These are phyloP conservation scores for Stenogyne calaminthoides DNA, from an alignment of 305 asterid species.

Conservation along the genomic window DNA sequence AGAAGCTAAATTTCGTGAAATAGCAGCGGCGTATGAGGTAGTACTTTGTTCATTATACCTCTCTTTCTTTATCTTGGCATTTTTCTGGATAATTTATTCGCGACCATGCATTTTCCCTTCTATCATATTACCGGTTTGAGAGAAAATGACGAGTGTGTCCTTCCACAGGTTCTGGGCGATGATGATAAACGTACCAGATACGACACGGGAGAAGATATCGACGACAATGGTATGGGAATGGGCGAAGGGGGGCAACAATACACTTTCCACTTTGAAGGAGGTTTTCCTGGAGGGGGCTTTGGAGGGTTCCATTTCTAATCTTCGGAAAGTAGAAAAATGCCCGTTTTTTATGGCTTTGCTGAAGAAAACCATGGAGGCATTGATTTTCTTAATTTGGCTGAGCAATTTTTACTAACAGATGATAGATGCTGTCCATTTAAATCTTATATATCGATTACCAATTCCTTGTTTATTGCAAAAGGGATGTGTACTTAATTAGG, in stretches of 20 bases:
- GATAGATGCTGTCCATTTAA: not conserved
- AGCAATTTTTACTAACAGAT: conserved; percentile 31
- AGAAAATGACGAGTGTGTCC: conserved; percentile 44
- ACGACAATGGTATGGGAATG: conserved; percentile 66
- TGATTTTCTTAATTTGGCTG: conserved; percentile 4
- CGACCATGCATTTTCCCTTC: not conserved
- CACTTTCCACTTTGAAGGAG: conserved; percentile 80
- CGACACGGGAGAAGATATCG: conserved; percentile 82
- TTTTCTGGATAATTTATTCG: not conserved
- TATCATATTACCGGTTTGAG: conserved; percentile 12
- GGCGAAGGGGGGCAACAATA: conserved; percentile 78
- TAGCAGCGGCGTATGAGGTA: conserved; percentile 99
- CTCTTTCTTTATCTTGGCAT: not conserved
- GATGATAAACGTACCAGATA: conserved; percentile 79
- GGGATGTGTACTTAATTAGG: conserved; percentile 25
- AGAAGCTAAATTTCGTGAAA: conserved; percentile 85
- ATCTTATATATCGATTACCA: conserved; percentile 12
- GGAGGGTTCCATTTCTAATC: conserved; percentile 62
- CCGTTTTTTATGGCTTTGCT: conserved; percentile 9
- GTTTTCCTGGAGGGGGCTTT: conserved; percentile 67
- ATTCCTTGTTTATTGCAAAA: conserved; percentile 11
- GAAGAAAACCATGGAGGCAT: not conserved
- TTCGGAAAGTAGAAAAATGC: not conserved
- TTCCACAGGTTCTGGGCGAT: conserved; percentile 70
- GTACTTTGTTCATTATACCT: too few species aligned